Percentiles rank a stretch among this genome's conserved stretches.
phyloP scores from a whole-genome alignment of 176 grass and related monocot species.

The bread wheat (Triticum aestivum) region IWGSC_CS_RefSeq_v2.1 NC_057807.1:325992392-325992891 shows the following conservation, averaged over 20 bases:
- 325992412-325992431: constrained; percentile 55
- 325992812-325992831: constrained; percentile 43
- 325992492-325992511: constrained; percentile 28
- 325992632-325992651: background rate
- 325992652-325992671: constrained; percentile 5
- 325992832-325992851: background rate
- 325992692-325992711: constrained; percentile 15
- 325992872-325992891: background rate
- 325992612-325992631: background rate
- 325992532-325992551: constrained; percentile 34
- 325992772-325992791: constrained; percentile 6
- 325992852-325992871: constrained; percentile 1
- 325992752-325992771: background rate
- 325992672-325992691: constrained; percentile 31
- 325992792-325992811: constrained; percentile 31
- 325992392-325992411: constrained; percentile 29
- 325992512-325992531: constrained; percentile 33
- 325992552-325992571: background rate
- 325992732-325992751: background rate
- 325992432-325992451: constrained; percentile 37
- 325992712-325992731: background rate
- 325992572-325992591: too few species aligned
- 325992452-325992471: constrained; percentile 32
- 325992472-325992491: constrained; percentile 53
- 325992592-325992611: too few species aligned